Evolutionary conservation across 2,329 filamentous ascomycete genomes (phyloP), one percentile per base, ranked within the genome.

Genomic region (Trichoderma atrobrunneum): DNA sequence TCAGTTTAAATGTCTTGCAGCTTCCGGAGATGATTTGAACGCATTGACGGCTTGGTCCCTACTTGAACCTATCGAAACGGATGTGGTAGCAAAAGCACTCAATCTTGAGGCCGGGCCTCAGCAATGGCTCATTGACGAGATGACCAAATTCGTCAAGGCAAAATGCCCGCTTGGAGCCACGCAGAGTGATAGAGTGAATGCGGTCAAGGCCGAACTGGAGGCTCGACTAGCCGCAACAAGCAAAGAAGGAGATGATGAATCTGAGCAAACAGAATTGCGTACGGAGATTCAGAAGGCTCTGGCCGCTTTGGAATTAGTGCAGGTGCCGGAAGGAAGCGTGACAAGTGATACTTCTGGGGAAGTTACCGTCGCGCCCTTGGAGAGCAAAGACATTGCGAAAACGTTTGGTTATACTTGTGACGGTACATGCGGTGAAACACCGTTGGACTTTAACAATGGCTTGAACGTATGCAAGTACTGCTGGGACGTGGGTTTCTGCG

Each of bases 221-320:
- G 43, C n/a, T 5, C 43, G n/a, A 5, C 3, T 48, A 5, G 43
- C 43, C 3, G 43, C 43, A 48, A 0, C 43, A 5, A 11, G n/a
- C 43, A 3, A 21, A 48, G 39, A 48, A 48, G n/a, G 4, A n/a
- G n/a, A 48, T 48, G n/a, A 48, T 48, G 8, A 48, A 5, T 12
- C n/a, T 6, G n/a, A 48, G 10, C 3, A 48, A 1, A 1, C 43
- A 12, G 8, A 48, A 6, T 0, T 5, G n/a, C n/a, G 10, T 1
- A 1, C 10, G 4, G 43, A 48, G 18, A 21, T 48, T 11, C 18
- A 48, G 0, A 48, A 48, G n/a, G 43, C n/a, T 1, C 43, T 48
- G 7, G 10, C n/a, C 0, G 43, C 10, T 48, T 48, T 48, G 1
- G 43, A 12, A 21, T 48, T n/a, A 21, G 43, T 51, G 18, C 10